A percentile compares a stretch with the other conserved stretches of the same genome.
These are phyloP conservation scores for Melanogaster broomeanus DNA, from an alignment of 768 basidiomycete genomes.

Conservation along the genomic window DNA sequence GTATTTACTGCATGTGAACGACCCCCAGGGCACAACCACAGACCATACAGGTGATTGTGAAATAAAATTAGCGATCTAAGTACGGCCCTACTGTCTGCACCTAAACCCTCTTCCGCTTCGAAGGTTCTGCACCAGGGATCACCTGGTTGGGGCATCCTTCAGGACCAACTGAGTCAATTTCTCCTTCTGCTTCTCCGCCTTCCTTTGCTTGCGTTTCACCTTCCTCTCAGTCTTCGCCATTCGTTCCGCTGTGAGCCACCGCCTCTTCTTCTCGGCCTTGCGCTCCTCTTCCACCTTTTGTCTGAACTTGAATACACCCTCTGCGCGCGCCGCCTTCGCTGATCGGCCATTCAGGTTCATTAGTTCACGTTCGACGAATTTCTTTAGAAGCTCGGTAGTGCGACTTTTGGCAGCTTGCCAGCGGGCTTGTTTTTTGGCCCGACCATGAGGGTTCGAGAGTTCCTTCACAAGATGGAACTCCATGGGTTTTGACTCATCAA, in stretches of 20 bases:
- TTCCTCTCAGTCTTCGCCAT: constrained; percentile 39
- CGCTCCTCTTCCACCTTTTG: constrained; percentile 57
- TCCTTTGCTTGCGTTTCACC: constrained; percentile 42
- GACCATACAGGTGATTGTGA: background rate
- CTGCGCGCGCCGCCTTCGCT: constrained; percentile 62
- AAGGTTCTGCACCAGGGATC: constrained; percentile 38
- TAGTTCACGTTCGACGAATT: constrained; percentile 56
- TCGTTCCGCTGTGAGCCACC: constrained; percentile 42
- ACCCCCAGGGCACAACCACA: too few relatives aligned
- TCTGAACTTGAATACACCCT: constrained; percentile 76
- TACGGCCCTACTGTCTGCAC: constrained; percentile 1
- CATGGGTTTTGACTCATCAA: constrained; percentile 56
- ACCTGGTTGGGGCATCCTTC: constrained; percentile 60
- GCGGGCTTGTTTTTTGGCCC: constrained; percentile 78
- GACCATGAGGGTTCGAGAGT: constrained; percentile 79
- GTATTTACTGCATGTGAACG: too few relatives aligned
- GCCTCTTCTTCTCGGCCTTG: constrained; percentile 61
- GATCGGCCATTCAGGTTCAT: constrained; percentile 60
- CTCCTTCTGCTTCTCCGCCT: constrained; percentile 50
- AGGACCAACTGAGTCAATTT: constrained; percentile 54
- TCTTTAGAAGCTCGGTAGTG: constrained; percentile 50
- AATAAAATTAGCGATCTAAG: background rate
- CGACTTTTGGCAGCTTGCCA: constrained; percentile 62
- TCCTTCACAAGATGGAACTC: constrained; percentile 69
- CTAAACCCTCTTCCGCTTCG: constrained; percentile 6